phyloP scores from a whole-genome alignment of 179 eudicot genomes.

The Patellifolia procumbens region DNA sequence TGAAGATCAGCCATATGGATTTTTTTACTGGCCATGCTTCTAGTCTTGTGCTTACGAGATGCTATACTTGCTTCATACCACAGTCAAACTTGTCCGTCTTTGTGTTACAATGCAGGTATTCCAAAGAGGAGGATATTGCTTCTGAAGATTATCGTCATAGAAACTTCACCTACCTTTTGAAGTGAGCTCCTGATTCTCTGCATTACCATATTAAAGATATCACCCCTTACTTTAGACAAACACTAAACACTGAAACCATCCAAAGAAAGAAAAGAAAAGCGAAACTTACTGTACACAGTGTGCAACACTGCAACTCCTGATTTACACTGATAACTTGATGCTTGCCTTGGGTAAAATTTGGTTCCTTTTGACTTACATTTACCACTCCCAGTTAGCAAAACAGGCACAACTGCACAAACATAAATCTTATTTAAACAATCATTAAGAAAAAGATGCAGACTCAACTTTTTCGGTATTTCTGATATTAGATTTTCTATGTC shows the following conservation, averaged over 20 bases:
- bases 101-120: constrained; percentile 58
- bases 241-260: not conserved
- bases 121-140: constrained; percentile 82
- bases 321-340: not conserved
- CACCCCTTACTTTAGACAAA: constrained; percentile 1
- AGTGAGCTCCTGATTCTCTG: constrained; percentile 49
- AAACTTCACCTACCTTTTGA: constrained; percentile 82
- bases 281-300: not conserved
- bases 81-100: constrained; percentile 3
- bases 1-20: not conserved
- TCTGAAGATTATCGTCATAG: constrained; percentile 43
- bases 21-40: not conserved
- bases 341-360: not conserved
- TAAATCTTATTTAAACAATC: not conserved
- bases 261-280: not conserved
- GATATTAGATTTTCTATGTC: constrained; percentile 17
- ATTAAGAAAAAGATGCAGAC: not conserved
- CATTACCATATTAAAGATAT: too few species aligned
- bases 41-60: not conserved
- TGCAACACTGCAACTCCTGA: not conserved
- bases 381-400: too few species aligned
- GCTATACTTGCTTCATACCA: not conserved
- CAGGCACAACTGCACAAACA: too few species aligned
- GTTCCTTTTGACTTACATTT: too few species aligned
- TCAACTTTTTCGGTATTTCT: not conserved